A percentile compares a stretch with the other conserved stretches of the same genome.
phyloP scores from a whole-genome alignment of 1,284 basidiomycete genomes.

The Athelia sp. region DNA sequence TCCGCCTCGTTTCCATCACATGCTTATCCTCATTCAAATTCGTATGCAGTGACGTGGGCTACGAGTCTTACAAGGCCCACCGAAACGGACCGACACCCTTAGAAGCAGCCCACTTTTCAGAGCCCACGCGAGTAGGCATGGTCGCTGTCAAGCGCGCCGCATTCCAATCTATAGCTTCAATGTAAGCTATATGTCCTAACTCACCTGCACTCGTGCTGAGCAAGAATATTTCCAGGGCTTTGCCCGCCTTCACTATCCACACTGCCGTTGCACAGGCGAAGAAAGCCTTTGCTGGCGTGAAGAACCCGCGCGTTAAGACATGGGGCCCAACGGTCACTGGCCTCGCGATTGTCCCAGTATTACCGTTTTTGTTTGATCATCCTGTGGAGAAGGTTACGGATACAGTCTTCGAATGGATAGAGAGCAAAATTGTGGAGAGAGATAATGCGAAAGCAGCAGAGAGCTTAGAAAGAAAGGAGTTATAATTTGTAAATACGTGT shows the following conservation, averaged over 20 bases:
- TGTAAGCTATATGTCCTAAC: slow-evolving; percentile 41
- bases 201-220: slow-evolving; percentile 1
- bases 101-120: slow-evolving; percentile 75
- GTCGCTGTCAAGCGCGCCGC: slow-evolving; percentile 73
- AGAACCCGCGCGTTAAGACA: slow-evolving; percentile 58
- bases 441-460: slow-evolving; percentile 13
- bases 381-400: slow-evolving; percentile 73
- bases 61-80: slow-evolving; percentile 86
- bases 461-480: too few relatives aligned
- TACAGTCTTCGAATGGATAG: slow-evolving; percentile 61
- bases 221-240: slow-evolving; percentile 43
- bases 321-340: slow-evolving; percentile 85
- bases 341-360: slow-evolving; percentile 71
- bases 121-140: slow-evolving; percentile 67
- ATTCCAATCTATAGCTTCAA: slow-evolving; percentile 88
- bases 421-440: slow-evolving; percentile 35
- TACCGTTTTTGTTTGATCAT: slow-evolving; percentile 83
- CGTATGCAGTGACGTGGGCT: slow-evolving; percentile 74
- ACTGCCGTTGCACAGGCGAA: slow-evolving; percentile 79
- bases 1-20: slow-evolving; percentile 6
- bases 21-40: slow-evolving; percentile 7
- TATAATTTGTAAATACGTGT: too few relatives aligned
- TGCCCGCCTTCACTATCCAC: slow-evolving; percentile 81
- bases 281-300: slow-evolving; percentile 64
- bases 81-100: slow-evolving; percentile 66